phyloP scores from a whole-genome alignment of 495 filamentous ascomycete species.

The Hypoxylon trugodes region DNA sequence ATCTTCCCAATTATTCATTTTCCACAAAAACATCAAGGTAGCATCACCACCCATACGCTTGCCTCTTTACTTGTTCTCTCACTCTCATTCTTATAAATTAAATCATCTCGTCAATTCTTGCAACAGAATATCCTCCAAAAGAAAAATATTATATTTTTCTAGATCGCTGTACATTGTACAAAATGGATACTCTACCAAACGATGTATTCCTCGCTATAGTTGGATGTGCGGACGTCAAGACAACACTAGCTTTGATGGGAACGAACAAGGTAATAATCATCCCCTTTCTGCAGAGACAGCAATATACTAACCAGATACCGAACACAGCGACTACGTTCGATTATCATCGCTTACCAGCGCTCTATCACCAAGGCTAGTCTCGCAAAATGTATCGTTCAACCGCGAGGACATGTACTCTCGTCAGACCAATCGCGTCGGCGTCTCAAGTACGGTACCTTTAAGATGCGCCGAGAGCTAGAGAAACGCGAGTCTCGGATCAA shows the following conservation, averaged over 20 bases:
- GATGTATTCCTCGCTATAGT: conserved; percentile 45
- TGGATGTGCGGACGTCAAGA: conserved; percentile 31
- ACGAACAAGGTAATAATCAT: conserved; percentile 28
- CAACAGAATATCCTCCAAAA: no score
- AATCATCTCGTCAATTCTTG: no score
- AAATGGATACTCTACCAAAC: background rate
- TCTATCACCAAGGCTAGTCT: conserved; percentile 29
- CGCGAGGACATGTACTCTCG: conserved; percentile 32
- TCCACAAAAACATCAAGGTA: no score
- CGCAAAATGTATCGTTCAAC: conserved; percentile 4
- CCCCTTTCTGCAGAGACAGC: background rate
- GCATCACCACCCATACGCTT: no score
- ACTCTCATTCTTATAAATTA: no score
- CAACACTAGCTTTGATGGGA: conserved; percentile 21
- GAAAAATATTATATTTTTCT: no score
- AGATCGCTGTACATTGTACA: background rate
- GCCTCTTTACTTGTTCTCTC: no score
- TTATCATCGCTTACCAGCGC: conserved; percentile 31
- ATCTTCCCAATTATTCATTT: no score
- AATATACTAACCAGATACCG: background rate
- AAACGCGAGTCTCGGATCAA: conserved; percentile 30
- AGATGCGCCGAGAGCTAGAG: conserved; percentile 40
- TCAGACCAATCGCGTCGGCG: conserved; percentile 26
- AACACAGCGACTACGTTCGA: background rate
- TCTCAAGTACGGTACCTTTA: conserved; percentile 25